A percentile compares a stretch with the other conserved stretches of the same genome.
Conservation (phyloP, 345 rosid species). For the Kandelia obovata region DNA sequence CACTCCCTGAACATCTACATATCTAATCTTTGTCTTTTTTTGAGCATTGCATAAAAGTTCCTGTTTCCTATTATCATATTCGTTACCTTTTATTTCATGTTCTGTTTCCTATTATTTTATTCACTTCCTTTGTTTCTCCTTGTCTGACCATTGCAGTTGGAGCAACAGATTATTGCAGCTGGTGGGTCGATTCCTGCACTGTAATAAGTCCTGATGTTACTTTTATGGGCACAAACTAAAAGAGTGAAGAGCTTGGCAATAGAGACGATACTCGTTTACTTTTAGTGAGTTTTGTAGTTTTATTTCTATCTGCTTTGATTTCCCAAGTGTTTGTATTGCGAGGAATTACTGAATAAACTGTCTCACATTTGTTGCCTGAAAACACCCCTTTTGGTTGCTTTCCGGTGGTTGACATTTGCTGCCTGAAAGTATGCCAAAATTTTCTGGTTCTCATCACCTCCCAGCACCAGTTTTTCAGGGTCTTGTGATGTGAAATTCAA, state of each 20-base stretch:
- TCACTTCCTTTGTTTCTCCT: neutral
- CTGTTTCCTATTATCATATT: too few species aligned
- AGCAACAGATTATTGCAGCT: slow-evolving; percentile 59
- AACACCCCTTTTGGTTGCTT: too few species aligned
- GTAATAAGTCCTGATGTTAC: slow-evolving; percentile 18
- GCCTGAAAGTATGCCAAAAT: neutral
- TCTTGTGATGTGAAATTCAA: too few species aligned
- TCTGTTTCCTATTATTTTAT: neutral
- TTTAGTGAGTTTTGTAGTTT: slow-evolving; percentile 11
- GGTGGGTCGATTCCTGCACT: slow-evolving; percentile 64
- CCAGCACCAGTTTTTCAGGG: too few species aligned
- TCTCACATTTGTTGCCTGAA: neutral
- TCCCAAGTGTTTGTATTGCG: neutral
- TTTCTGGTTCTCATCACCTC: too few species aligned
- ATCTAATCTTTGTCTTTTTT: neutral
- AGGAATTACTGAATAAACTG: slow-evolving; percentile 6
- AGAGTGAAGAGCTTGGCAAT: slow-evolving; percentile 8
- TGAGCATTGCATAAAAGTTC: too few species aligned
- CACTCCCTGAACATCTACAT: neutral
- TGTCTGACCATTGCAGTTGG: slow-evolving; percentile 44
- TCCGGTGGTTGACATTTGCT: neutral
- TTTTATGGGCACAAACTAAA: neutral
- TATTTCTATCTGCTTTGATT: neutral
- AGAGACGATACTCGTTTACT: slow-evolving; percentile 7
- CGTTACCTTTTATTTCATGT: neutral